A percentile compares a stretch with the other conserved stretches of the same genome.
Evolutionary conservation across 192 early-diverging fungal species (phyloP).

Genomic region (Podochytrium sp.): DNA sequence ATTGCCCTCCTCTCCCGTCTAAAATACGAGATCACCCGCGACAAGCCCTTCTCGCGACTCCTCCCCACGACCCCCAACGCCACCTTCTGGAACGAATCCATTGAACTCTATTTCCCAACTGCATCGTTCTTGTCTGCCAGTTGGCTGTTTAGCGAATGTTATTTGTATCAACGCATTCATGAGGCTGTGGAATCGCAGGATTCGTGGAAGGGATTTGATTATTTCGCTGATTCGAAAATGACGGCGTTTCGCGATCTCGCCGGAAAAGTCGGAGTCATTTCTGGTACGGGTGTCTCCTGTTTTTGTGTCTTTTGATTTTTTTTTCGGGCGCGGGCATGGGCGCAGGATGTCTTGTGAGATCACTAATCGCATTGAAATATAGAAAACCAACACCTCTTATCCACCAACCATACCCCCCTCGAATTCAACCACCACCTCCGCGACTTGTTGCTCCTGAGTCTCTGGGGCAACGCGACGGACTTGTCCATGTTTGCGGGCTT

Average conservation of each 20-base stretch:
- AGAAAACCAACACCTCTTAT: slow-evolving; percentile 8
- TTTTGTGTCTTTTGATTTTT: no score
- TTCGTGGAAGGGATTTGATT: slow-evolving; percentile 12
- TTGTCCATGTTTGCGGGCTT: slow-evolving; percentile 30
- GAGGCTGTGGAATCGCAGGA: slow-evolving; percentile 9
- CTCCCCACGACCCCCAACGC: neutral
- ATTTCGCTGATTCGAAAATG: neutral
- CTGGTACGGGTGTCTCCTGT: no score
- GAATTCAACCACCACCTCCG: neutral
- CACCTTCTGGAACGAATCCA: slow-evolving; percentile 11
- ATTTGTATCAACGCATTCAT: slow-evolving; percentile 15
- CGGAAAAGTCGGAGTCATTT: slow-evolving; percentile 2
- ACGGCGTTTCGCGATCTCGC: neutral
- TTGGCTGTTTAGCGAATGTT: slow-evolving; percentile 32
- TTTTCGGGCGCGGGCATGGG: neutral
- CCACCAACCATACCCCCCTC: neutral
- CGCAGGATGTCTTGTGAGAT: no score
- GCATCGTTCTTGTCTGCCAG: slow-evolving; percentile 12
- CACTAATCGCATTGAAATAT: neutral
- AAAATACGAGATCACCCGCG: slow-evolving; percentile 27
- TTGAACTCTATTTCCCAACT: slow-evolving; percentile 11
- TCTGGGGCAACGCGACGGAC: slow-evolving; percentile 35
- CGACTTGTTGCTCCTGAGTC: slow-evolving; percentile 15
- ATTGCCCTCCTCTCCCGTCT: slow-evolving; percentile 1
- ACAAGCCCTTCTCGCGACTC: neutral